Conservation (phyloP, 257 asterid species). For the Lavandula angustifolia region DNA sequence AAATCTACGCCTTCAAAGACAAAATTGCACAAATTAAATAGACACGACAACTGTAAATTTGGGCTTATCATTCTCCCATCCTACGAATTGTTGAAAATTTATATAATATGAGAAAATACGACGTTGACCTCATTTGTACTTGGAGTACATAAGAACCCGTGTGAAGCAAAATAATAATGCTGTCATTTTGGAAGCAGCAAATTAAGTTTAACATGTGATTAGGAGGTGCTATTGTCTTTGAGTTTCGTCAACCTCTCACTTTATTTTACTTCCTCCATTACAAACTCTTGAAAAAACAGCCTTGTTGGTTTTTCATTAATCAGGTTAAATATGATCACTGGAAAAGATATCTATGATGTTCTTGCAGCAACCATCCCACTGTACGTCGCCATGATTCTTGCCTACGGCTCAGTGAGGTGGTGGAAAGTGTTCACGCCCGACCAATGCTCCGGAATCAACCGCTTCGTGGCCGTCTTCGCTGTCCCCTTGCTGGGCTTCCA, state of each 20-base stretch:
- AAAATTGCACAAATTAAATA: too few relatives aligned
- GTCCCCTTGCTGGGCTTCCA: constrained; percentile 86
- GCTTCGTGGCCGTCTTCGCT: constrained; percentile 91
- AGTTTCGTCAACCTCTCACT: neutral
- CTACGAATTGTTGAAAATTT: too few relatives aligned
- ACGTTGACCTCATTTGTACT: too few relatives aligned
- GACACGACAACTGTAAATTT: too few relatives aligned
- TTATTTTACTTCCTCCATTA: constrained; percentile 5
- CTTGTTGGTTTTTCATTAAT: neutral
- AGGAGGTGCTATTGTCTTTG: constrained; percentile 30
- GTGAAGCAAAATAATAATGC: too few relatives aligned
- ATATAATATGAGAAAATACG: too few relatives aligned
- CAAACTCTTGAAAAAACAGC: neutral
- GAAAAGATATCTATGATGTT: constrained; percentile 82
- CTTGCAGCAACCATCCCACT: constrained; percentile 78
- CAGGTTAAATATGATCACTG: constrained; percentile 61
- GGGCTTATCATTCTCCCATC: too few relatives aligned
- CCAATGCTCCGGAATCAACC: constrained; percentile 90
- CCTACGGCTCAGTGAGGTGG: constrained; percentile 85
- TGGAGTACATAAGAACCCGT: too few relatives aligned
- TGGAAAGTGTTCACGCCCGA: constrained; percentile 95
- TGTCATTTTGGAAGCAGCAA: too few relatives aligned
- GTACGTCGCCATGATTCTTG: constrained; percentile 83
- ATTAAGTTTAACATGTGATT: too few relatives aligned
- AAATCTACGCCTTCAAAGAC: too few relatives aligned